A percentile compares a stretch with the other conserved stretches of the same genome.
phyloP scores from a whole-genome alignment of 2,329 filamentous ascomycete species.

The Cadophora malorum region DNA sequence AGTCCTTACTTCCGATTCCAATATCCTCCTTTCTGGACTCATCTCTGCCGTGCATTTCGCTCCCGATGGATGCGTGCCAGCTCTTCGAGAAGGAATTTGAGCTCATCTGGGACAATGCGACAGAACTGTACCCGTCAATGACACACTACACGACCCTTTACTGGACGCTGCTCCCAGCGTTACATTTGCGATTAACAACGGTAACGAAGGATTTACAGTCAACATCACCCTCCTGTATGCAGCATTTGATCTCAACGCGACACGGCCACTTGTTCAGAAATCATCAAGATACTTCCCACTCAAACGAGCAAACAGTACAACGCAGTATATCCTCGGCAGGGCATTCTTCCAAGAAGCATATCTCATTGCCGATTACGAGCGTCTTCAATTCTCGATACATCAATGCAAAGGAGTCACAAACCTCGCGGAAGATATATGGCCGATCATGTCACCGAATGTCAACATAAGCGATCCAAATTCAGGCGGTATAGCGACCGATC shows the following conservation, averaged over 20 bases:
- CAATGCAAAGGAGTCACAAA: constrained; percentile 43
- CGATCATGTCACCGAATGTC: constrained; percentile 40
- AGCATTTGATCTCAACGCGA: constrained; percentile 47
- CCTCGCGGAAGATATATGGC: neutral
- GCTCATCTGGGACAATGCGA: constrained; percentile 46
- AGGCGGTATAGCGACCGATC: too few relatives aligned
- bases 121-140: constrained; percentile 45
- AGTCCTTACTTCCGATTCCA: constrained; percentile 33
- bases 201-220: constrained; percentile 39
- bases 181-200: constrained; percentile 44
- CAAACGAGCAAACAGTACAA: constrained; percentile 42
- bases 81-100: constrained; percentile 46
- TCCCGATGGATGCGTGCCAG: constrained; percentile 47
- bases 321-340: constrained; percentile 48
- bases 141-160: constrained; percentile 36
- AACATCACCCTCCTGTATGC: constrained; percentile 47
- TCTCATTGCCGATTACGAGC: constrained; percentile 48
- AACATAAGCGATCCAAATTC: neutral
- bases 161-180: constrained; percentile 43
- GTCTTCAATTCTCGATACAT: constrained; percentile 48
- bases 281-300: constrained; percentile 47
- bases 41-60: constrained; percentile 48
- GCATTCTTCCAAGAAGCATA: constrained; percentile 49
- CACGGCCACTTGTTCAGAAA: constrained; percentile 42
- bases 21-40: constrained; percentile 47